Evolutionary conservation across 2,329 filamentous ascomycete genomes (phyloP), one percentile per base, ranked within the genome.

Genomic region (Sarocladium oryzae): DNA sequence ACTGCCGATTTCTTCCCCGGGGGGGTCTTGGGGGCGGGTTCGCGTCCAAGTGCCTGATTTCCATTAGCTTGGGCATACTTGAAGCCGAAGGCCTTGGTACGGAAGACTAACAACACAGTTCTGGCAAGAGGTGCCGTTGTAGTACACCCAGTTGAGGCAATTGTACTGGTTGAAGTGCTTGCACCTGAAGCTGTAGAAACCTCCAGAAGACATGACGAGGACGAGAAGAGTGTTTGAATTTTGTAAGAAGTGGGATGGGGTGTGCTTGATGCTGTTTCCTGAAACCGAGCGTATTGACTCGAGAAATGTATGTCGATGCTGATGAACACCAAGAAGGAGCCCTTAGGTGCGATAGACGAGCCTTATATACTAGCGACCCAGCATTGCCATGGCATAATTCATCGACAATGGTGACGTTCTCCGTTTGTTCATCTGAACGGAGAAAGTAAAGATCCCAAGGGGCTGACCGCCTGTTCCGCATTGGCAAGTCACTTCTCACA

Each of bases 71-170:
- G n/a, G n/a, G n/a, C n/a, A n/a, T n/a, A 21, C 16, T 21, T 40
- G 7, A 18, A 6, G 8, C 15, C 16, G 7, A 20, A 10, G 3
- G 4, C 13, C 8, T 26, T 5, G 43, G 11, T 33, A 32, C 13
- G 28, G 15, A 40, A 33, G 32, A 65, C 74, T 65, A 65, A 78
- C 76, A 55, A 75, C 65, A 60, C 76, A 79, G 55, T 63, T 66
- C 50, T 74, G 66, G 60, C 76, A 79, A 10, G 74, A 66, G 32
- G 71, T 66, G 51, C 75, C 71, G 51, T 77, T 74, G 16, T 78
- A 69, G 63, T 74, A 78, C 10, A 79, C 76, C 76, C 76, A 79
- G 56, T 79, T 74, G 4, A 66, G 69, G 56, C 76, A 78, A 55
- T 77, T 72, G 58, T 76, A 68, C 26, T 72, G 70, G 52, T 71